Evolutionary conservation across 2,329 filamentous ascomycete species (phyloP), one percentile per base, ranked within the genome.

Genomic region (Calonectria crousiana): DNA sequence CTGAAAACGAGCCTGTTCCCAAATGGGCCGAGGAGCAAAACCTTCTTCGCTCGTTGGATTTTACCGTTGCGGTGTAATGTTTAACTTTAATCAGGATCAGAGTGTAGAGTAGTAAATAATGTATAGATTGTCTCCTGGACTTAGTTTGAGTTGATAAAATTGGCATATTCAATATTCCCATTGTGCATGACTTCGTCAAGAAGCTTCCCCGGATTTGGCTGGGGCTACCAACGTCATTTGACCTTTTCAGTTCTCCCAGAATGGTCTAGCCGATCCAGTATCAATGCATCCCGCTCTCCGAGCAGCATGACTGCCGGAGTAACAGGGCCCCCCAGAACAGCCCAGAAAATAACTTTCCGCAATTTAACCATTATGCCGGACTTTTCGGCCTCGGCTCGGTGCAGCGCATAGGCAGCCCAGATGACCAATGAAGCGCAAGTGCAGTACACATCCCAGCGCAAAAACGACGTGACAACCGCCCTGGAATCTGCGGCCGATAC

Each of bases 361-460:
- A 30, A 14, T 14, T 52, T 73, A 0, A 16, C 26, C 16, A 49
- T 20, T 0, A 44, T 2, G 0, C 64, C 74, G 1, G 69, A 41
- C 0, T 67, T 47, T 23, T 32, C 14, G n/a, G 20, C 60, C 14
- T 74, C 67, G 0, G 47, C 64, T 1, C 58, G 10, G 10, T 28
- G 49, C 2, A 79, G 56, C 4, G 78, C 74, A 16, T 78, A 79
- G 23, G 36, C 41, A 2, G 77, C 60, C 77, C 77, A 79, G 2
- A 78, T 51, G 1, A 71, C 51, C 70, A 79, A 75, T 0, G 77
- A 65, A 23, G 72, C 58, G 9, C 76, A 79, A 2, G 77, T 73
- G 3, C 77, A 79, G 13, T 79, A 79, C 5, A 79, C 74, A 16
- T 79, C 77, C 77, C 77, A 79, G 26, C 77, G 66, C 41, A 79